Conservation (phyloP, 2,329 filamentous ascomycete genomes). For the Alternaria conjuncta region DNA sequence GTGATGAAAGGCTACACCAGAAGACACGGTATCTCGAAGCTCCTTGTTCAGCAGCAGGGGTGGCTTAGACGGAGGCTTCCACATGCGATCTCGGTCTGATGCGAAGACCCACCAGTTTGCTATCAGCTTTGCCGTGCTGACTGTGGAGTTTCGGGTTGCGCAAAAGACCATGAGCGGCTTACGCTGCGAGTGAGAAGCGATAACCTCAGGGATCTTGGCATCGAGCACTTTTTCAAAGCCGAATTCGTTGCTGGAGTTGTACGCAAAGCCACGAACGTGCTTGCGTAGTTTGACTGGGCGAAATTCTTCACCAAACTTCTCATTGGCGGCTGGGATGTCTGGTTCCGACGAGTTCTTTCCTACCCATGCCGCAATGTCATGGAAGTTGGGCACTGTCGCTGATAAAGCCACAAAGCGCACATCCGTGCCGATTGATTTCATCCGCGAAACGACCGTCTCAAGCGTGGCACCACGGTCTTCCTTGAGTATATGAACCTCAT, state of each 20-base stretch:
- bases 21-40: conserved; percentile 60
- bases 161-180: conserved; percentile 89
- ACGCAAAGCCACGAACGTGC: conserved; percentile 75
- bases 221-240: conserved; percentile 75
- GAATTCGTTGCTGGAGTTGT: conserved; percentile 69
- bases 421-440: conserved; percentile 79
- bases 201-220: conserved; percentile 68
- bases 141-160: conserved; percentile 74
- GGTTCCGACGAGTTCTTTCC: conserved; percentile 68
- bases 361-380: conserved; percentile 81
- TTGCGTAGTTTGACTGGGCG: conserved; percentile 79
- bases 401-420: conserved; percentile 83
- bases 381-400: conserved; percentile 82
- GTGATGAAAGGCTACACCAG: conserved; percentile 83
- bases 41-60: conserved; percentile 65
- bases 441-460: conserved; percentile 83
- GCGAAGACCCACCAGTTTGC: conserved; percentile 69
- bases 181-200: conserved; percentile 68
- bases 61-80: conserved; percentile 64
- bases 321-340: conserved; percentile 67
- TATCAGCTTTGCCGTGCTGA: conserved; percentile 70
- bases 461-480: conserved; percentile 79
- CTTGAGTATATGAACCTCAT: conserved; percentile 87
- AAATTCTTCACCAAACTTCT: conserved; percentile 80
- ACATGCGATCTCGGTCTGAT: conserved; percentile 61